These are phyloP conservation scores for Simmondsia chinensis DNA, from an alignment of 148 eudicot genomes.

Conservation along the genomic window DNA sequence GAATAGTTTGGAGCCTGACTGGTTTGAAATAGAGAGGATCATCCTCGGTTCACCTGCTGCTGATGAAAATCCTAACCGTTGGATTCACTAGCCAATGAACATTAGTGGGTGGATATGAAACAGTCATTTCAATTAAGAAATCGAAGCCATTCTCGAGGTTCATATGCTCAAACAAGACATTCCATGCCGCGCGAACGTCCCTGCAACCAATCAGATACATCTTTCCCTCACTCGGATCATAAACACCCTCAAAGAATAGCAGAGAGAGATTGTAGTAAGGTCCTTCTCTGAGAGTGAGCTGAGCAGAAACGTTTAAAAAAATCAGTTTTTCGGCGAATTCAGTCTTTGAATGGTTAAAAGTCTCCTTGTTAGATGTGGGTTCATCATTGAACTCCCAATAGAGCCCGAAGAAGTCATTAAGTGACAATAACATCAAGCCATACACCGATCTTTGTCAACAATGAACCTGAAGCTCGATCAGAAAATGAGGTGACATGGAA, in stretches of 20 bases:
- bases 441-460: conserved; percentile 28
- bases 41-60: conserved; percentile 60
- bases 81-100: conserved; percentile 75
- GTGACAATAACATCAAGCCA: conserved; percentile 53
- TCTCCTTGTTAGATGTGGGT: conserved; percentile 19
- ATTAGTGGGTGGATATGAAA: conserved; percentile 73
- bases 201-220: conserved; percentile 85
- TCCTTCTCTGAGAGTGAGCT: conserved; percentile 28
- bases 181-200: conserved; percentile 71
- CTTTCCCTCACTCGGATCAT: conserved; percentile 62
- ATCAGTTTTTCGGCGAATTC: conserved; percentile 53
- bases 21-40: conserved; percentile 65
- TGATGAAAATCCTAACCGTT: conserved; percentile 50
- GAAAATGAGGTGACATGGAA: conserved; percentile 48
- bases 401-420: conserved; percentile 62
- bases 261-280: conserved; percentile 32
- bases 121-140: conserved; percentile 53
- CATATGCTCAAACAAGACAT: conserved; percentile 39
- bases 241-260: conserved; percentile 73
- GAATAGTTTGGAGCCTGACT: conserved; percentile 52
- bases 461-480: conserved; percentile 31
- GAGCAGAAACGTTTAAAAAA: conserved; percentile 71
- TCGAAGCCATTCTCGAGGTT: conserved; percentile 70
- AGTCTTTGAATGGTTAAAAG: conserved; percentile 28
- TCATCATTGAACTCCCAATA: conserved; percentile 24